A percentile compares a stretch with the other conserved stretches of the same genome.
Evolutionary conservation across 345 rosid species (phyloP).

Genomic region (Salix purpurea): DNA sequence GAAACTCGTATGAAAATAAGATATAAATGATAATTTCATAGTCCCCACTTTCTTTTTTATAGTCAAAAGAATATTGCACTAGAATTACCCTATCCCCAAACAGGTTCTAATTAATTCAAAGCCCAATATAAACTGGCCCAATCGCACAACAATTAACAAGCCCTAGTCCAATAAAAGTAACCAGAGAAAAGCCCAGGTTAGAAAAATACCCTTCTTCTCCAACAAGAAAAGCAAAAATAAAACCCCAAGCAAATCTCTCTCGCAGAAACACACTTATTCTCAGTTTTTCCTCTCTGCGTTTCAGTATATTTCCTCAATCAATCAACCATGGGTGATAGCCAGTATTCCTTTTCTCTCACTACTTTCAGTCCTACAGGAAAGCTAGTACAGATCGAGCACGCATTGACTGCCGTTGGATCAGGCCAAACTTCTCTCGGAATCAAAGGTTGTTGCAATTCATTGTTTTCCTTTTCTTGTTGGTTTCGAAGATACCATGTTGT

Average conservation of each 20-base stretch:
- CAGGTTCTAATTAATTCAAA: background rate
- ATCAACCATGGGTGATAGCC: conserved; percentile 80
- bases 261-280: background rate
- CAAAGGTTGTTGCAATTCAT: conserved; percentile 42
- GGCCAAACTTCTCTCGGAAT: conserved; percentile 95
- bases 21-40: no score
- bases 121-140: background rate
- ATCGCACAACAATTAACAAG: background rate
- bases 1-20: no score
- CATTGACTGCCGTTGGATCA: conserved; percentile 87
- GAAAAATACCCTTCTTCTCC: background rate
- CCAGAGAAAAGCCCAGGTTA: background rate
- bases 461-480: background rate
- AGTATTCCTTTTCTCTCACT: conserved; percentile 89
- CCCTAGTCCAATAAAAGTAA: background rate
- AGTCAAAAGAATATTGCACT: no score
- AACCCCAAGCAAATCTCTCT: background rate
- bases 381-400: conserved; percentile 98
- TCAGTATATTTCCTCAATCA: background rate
- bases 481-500: background rate
- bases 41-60: no score
- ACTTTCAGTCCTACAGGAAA: conserved; percentile 98
- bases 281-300: background rate
- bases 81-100: no score
- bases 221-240: background rate